Base-by-base conservation (phyloP, 2,329 filamentous ascomycete genomes). In the Sarocladium kiliense region DNA sequence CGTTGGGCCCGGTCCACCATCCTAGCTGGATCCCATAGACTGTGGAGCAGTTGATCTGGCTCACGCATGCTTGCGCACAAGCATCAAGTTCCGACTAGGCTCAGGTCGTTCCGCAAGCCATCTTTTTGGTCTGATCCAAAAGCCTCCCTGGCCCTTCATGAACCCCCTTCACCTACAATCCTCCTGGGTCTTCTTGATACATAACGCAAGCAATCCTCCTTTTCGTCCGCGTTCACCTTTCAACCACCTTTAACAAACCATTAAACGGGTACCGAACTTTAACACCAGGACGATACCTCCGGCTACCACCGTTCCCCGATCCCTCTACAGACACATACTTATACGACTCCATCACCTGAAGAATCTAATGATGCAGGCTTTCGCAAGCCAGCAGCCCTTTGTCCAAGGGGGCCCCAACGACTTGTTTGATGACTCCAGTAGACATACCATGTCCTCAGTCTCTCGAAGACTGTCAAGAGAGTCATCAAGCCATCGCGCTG, bases 401-500 rank as follows among this genome's bases (percentile, higher is more conserved):
- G 16, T 19, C 21, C 44, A 36, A 16, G 47, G 47, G 16, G 11
- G 5, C 4, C 63, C 66, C 54, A 76, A 79, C 57, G 67, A 69
- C 51, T 71, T 79, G 51, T 62, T 80, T 55, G 77, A 82, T 62
- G 78, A 80, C 57, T 67, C 79, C 32, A 76, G 77, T 25, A 76
- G 72, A 58, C 81, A 84, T 58, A 75, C 74, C 54, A 65, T 73
- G 37, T 74, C 76, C 34, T 76, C 78, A 56, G 67, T 74, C 26
- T 67, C 73, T 37, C 74, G 78, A 49, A 74, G 75, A 57, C 69
- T 74, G 58, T 80, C 80, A 21, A 74, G 77, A 58, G 69, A 73
- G 23, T 77, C 78, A 9, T 77, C 73, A 59, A 74, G 77, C 60
- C 78, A 77, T 66, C 77, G 75, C 63, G 70, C 68, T 51, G 74